Evolutionary conservation across 176 grass and related monocot genomes (phyloP).

Genomic region (Aegilops sharonensis): DNA sequence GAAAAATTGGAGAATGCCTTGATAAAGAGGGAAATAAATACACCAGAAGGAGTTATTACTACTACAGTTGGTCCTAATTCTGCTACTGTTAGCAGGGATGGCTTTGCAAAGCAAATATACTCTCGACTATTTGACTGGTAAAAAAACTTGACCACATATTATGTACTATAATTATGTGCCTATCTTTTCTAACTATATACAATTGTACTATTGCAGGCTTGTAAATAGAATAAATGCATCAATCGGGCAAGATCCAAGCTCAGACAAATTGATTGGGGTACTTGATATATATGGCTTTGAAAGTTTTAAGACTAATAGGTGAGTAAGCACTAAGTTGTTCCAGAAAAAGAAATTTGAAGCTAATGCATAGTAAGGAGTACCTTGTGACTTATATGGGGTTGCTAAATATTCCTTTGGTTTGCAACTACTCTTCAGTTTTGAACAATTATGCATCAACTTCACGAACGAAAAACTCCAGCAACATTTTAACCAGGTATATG

Average conservation of each 20-base stretch:
- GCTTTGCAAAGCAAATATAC: conserved; percentile 84
- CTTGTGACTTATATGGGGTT: neutral
- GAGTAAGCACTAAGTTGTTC: conserved; percentile 35
- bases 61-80: conserved; percentile 84
- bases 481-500: conserved; percentile 92
- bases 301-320: conserved; percentile 98
- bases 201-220: conserved; percentile 58
- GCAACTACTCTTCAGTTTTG: conserved; percentile 63
- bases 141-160: conserved; percentile 22
- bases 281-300: conserved; percentile 99
- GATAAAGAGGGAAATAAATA: conserved; percentile 83
- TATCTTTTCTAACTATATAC: conserved; percentile 38
- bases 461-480: conserved; percentile 98
- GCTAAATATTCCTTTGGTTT: conserved; percentile 32
- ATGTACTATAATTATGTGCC: conserved; percentile 13
- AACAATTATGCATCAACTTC: conserved; percentile 97
- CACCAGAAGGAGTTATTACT: conserved; percentile 90
- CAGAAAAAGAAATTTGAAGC: conserved; percentile 14
- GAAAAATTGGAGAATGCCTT: conserved; percentile 81
- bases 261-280: conserved; percentile 83
- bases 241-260: conserved; percentile 87
- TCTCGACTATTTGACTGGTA: conserved; percentile 97
- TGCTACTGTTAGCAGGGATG: conserved; percentile 90
- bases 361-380: neutral
- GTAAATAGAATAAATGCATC: conserved; percentile 93